Conservation (phyloP, 23 red algal species). For the Gracilaria gracilis region DNA sequence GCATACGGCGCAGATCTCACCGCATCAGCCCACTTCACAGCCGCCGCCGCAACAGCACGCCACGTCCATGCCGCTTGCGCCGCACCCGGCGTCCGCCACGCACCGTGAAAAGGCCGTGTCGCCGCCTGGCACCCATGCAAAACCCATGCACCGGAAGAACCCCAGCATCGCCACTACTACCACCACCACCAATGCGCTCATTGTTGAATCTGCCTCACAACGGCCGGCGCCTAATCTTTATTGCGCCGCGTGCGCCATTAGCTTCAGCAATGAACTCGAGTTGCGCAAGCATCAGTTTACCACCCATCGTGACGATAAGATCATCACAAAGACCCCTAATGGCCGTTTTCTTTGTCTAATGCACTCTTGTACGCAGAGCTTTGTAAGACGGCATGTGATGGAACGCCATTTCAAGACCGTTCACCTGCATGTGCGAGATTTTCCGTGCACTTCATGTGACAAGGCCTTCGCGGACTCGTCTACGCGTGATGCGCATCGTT, state of each 20-base stretch:
- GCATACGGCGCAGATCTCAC: not conserved
- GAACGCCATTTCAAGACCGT: conserved; percentile 74
- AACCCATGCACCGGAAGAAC: not conserved
- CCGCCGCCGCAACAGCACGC: not conserved
- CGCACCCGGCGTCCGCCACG: not conserved
- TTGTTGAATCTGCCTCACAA: conserved; percentile 7
- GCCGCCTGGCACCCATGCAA: not conserved
- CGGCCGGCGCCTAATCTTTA: conserved; percentile 5
- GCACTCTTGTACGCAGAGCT: conserved; percentile 67
- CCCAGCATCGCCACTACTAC: conserved; percentile 11
- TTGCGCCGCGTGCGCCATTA: conserved; percentile 28
- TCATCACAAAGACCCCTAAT: conserved; percentile 44
- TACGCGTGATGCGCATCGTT: conserved; percentile 56
- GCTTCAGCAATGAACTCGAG: conserved; percentile 54
- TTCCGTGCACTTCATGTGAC: conserved; percentile 50
- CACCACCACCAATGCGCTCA: conserved; percentile 6
- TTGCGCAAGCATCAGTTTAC: conserved; percentile 60
- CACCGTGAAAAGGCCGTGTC: not conserved
- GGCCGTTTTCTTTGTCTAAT: conserved; percentile 66
- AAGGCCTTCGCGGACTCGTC: conserved; percentile 65
- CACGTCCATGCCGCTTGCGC: not conserved
- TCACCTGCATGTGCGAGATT: conserved; percentile 57
- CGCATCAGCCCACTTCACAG: conserved; percentile 1
- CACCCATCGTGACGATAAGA: conserved; percentile 27
- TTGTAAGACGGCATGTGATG: conserved; percentile 67